Evolutionary conservation across 2,329 filamentous ascomycete species (phyloP).

Genomic region (Cordyceps cicadae): DNA sequence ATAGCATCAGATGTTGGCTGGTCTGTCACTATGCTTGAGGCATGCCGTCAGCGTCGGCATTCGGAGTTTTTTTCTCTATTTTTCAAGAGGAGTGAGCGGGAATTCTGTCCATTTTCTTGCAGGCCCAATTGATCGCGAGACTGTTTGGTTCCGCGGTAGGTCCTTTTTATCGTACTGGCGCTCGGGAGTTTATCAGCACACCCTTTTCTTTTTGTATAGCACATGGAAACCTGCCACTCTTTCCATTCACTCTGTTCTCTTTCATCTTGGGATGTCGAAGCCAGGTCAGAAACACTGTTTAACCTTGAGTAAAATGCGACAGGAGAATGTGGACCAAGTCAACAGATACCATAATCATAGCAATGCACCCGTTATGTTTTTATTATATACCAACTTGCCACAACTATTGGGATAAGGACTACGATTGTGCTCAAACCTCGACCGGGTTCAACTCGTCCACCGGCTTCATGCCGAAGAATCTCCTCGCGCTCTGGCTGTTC

Average conservation of each 20-base stretch:
- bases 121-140: not conserved
- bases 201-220: conserved; percentile 8
- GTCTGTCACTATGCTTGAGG: not conserved
- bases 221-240: not conserved
- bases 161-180: conserved; percentile 3
- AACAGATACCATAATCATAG: conserved; percentile 6
- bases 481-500: not conserved
- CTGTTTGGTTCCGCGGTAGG: not conserved
- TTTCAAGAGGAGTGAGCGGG: not conserved
- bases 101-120: not conserved
- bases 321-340: not conserved
- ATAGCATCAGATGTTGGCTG: conserved; percentile 5
- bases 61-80: not conserved
- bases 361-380: conserved; percentile 7
- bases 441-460: not conserved
- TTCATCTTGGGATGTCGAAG: not conserved
- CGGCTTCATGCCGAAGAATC: conserved; percentile 11
- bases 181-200: not conserved
- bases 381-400: not conserved
- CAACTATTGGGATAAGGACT: too few relatives aligned
- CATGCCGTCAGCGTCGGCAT: not conserved
- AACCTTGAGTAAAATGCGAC: not conserved
- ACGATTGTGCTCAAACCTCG: not conserved
- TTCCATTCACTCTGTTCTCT: not conserved
- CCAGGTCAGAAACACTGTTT: not conserved